A percentile compares a stretch with the other conserved stretches of the same genome.
These are phyloP conservation scores for Arctium minus DNA, from an alignment of 129 eudicot species.

Conservation along the genomic window DNA sequence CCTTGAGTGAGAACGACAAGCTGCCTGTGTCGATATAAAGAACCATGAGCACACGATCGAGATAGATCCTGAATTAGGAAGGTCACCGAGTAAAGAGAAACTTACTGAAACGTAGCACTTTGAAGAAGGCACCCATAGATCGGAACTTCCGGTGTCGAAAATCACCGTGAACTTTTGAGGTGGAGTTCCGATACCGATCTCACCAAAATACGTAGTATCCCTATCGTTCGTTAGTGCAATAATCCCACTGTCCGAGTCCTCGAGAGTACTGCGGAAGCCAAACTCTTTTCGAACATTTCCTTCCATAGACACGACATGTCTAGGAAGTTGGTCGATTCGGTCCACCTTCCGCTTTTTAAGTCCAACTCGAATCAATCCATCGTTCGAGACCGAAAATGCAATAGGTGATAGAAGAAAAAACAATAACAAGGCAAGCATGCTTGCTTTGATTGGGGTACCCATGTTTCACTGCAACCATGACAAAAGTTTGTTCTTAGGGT, in stretches of 20 bases:
- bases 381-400: slow-evolving; percentile 35
- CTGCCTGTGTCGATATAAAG: slow-evolving; percentile 50
- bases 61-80: background rate
- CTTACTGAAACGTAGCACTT: slow-evolving; percentile 87
- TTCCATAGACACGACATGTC: slow-evolving; percentile 34
- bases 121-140: slow-evolving; percentile 98
- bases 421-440: slow-evolving; percentile 34
- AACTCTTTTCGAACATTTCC: slow-evolving; percentile 27
- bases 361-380: slow-evolving; percentile 61
- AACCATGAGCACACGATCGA: slow-evolving; percentile 9
- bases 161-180: slow-evolving; percentile 93
- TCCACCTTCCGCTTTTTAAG: slow-evolving; percentile 67
- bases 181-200: slow-evolving; percentile 92
- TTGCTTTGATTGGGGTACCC: slow-evolving; percentile 42
- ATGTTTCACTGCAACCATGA: slow-evolving; percentile 42
- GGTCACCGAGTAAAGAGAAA: slow-evolving; percentile 7
- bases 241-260: slow-evolving; percentile 56
- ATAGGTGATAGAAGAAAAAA: slow-evolving; percentile 44
- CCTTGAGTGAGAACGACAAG: slow-evolving; percentile 71
- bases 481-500: slow-evolving; percentile 1
- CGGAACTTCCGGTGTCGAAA: slow-evolving; percentile 95
- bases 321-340: slow-evolving; percentile 41
- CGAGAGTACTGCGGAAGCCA: slow-evolving; percentile 32
- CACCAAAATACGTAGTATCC: slow-evolving; percentile 97
- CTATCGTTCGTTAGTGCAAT: slow-evolving; percentile 71